phyloP scores from a whole-genome alignment of 164 flowering plant genomes.

The Warburgia ugandensis region DNA sequence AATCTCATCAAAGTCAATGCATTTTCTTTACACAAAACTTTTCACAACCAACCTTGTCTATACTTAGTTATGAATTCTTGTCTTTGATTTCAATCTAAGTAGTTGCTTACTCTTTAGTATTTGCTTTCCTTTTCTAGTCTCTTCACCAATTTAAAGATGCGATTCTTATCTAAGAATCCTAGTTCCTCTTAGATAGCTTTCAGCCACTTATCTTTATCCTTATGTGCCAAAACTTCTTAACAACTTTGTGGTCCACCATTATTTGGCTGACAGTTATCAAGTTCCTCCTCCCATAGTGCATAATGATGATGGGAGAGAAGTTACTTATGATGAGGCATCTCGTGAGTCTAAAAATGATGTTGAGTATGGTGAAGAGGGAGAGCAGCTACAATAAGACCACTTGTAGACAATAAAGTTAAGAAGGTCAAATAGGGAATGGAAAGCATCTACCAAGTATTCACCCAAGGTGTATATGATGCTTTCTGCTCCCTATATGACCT shows the following conservation, averaged over 20 bases:
- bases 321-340: too few relatives aligned
- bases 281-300: neutral
- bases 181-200: neutral
- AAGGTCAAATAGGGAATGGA: too few relatives aligned
- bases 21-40: neutral
- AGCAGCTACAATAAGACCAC: too few relatives aligned
- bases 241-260: neutral
- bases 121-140: neutral
- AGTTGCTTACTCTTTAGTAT: slow-evolving; percentile 2
- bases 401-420: too few relatives aligned
- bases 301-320: neutral
- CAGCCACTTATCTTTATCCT: neutral
- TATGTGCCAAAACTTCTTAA: neutral
- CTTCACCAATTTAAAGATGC: neutral
- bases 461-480: too few relatives aligned
- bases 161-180: neutral
- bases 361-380: too few relatives aligned
- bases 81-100: neutral
- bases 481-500: too few relatives aligned
- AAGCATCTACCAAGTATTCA: too few relatives aligned
- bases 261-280: neutral
- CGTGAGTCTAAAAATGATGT: too few relatives aligned
- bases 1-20: slow-evolving; percentile 6
- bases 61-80: neutral
- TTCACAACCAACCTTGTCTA: slow-evolving; percentile 3